Evolutionary conservation across 352 stramenopile species (phyloP).

Genomic region (Pythium periplocum): DNA sequence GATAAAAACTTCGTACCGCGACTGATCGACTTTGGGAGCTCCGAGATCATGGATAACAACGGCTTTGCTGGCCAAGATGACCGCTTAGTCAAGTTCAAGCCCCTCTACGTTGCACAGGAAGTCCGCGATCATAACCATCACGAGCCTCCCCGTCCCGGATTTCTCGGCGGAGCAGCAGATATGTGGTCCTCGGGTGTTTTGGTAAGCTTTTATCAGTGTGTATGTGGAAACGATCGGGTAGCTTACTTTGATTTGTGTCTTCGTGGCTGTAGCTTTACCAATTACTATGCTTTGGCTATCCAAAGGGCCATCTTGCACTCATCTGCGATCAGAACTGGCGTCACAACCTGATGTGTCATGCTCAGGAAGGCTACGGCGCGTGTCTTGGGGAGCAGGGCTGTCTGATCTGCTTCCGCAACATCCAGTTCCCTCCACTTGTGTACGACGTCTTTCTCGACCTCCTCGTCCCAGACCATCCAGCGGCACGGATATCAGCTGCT

Average conservation of each 20-base stretch:
- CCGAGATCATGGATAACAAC: constrained; percentile 68
- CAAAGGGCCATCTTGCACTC: constrained; percentile 67
- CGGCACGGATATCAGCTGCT: constrained; percentile 50
- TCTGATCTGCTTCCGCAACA: constrained; percentile 75
- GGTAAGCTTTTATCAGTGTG: constrained; percentile 27
- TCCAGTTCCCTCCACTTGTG: constrained; percentile 68
- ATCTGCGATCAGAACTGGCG: constrained; percentile 75
- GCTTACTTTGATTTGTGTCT: constrained; percentile 4
- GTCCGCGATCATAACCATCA: constrained; percentile 60
- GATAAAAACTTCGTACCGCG: constrained; percentile 41
- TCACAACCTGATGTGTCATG: constrained; percentile 60
- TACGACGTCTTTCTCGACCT: constrained; percentile 70
- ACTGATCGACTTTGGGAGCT: constrained; percentile 81
- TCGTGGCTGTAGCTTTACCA: constrained; percentile 60
- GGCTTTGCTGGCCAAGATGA: constrained; percentile 44
- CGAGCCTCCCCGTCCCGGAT: constrained; percentile 47
- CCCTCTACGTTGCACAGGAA: constrained; percentile 65
- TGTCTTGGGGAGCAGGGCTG: constrained; percentile 62
- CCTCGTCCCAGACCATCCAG: constrained; percentile 40
- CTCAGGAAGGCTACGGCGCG: constrained; percentile 25
- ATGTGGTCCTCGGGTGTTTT: constrained; percentile 77
- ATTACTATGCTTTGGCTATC: constrained; percentile 76
- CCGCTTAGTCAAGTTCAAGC: constrained; percentile 74
- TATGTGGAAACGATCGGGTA: neutral
- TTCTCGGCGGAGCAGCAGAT: constrained; percentile 62